These are phyloP conservation scores for Rhodomyrtus psidioides DNA, from an alignment of 441 rosid species.

Conservation along the genomic window DNA sequence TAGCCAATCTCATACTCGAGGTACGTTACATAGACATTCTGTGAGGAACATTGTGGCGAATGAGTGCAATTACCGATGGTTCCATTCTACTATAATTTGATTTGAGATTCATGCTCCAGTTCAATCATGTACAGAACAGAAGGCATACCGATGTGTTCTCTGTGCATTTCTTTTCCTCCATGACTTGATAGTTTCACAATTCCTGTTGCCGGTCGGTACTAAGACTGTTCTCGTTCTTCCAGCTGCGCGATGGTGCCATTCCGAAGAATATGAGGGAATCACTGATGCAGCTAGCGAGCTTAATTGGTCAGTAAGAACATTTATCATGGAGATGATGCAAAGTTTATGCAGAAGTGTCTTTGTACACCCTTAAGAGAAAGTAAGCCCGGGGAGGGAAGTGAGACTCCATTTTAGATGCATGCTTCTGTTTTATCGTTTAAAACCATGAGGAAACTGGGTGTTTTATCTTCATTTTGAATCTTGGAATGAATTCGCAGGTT, in stretches of 20 bases:
- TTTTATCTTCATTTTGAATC: background rate
- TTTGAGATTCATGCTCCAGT: background rate
- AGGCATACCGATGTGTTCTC: background rate
- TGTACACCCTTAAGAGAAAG: background rate
- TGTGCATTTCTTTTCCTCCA: background rate
- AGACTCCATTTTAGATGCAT: background rate
- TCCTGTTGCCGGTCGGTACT: background rate
- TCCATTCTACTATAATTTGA: background rate
- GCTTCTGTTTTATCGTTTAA: background rate
- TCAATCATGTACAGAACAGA: background rate
- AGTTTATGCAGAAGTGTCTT: background rate
- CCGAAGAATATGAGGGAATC: slow-evolving; percentile 25
- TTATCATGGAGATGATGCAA: background rate
- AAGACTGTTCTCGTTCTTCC: slow-evolving; percentile 3
- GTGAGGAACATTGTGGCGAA: background rate
- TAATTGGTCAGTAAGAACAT: background rate
- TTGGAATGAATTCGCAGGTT: background rate
- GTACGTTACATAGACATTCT: slow-evolving; percentile 13
- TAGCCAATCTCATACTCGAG: slow-evolving; percentile 56
- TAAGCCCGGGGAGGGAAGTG: background rate
- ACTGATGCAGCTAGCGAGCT: slow-evolving; percentile 18
- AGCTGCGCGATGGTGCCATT: slow-evolving; percentile 22
- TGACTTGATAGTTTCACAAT: background rate
- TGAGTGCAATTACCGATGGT: background rate
- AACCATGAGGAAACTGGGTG: background rate